Conservation (phyloP, 2,329 filamentous ascomycete species). For the Microdochium trichocladiopsis region DNA sequence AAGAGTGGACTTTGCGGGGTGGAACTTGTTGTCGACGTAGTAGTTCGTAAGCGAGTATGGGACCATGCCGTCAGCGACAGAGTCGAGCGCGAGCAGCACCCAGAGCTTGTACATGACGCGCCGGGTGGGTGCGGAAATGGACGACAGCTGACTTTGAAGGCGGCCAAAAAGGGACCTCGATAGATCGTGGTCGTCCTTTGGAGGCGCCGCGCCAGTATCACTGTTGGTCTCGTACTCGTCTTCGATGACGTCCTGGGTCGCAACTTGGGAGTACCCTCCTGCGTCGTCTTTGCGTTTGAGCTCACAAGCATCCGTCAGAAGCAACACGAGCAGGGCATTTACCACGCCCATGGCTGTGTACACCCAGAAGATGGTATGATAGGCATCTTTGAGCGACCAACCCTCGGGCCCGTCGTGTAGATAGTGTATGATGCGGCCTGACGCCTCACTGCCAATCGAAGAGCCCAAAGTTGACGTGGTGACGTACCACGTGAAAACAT, state of each 20-base stretch:
- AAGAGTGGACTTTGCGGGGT: slow-evolving; percentile 46
- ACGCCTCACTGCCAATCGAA: slow-evolving; percentile 42
- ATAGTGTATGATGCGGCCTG: slow-evolving; percentile 42
- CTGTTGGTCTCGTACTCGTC: slow-evolving; percentile 4
- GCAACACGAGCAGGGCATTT: slow-evolving; percentile 37
- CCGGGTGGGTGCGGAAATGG: slow-evolving; percentile 51
- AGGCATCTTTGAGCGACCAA: slow-evolving; percentile 43
- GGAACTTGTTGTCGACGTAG: slow-evolving; percentile 49
- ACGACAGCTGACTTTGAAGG: slow-evolving; percentile 31
- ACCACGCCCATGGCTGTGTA: slow-evolving; percentile 48
- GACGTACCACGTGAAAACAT: slow-evolving; percentile 63
- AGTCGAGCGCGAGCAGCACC: slow-evolving; percentile 58
- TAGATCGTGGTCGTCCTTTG: slow-evolving; percentile 4
- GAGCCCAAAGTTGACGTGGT: slow-evolving; percentile 49
- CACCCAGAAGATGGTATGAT: slow-evolving; percentile 51
- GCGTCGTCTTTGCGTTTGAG: slow-evolving; percentile 20
- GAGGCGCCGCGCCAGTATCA: neutral
- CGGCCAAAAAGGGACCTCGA: slow-evolving; percentile 11
- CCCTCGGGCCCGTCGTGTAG: slow-evolving; percentile 31
- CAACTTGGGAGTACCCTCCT: slow-evolving; percentile 13
- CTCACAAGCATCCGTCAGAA: slow-evolving; percentile 45
- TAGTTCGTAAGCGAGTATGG: slow-evolving; percentile 50
- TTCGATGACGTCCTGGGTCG: slow-evolving; percentile 8
- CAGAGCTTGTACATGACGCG: slow-evolving; percentile 57
- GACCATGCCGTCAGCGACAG: slow-evolving; percentile 60